Conservation (phyloP, 2,329 filamentous ascomycete species). For the Chaetomiaceae sp. region DNA sequence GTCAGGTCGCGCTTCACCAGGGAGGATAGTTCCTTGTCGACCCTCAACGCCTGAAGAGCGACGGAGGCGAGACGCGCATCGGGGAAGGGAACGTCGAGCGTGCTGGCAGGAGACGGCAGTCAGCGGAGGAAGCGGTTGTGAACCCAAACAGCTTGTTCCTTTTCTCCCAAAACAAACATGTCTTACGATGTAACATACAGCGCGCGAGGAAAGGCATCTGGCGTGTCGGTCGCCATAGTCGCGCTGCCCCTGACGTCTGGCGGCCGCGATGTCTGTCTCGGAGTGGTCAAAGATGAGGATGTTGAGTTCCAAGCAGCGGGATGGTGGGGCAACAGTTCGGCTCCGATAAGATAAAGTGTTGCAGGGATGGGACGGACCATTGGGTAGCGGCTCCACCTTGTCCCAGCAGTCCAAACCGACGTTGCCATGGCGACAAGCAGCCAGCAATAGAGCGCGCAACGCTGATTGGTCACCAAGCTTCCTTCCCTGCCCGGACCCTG, state of each 20-base stretch:
- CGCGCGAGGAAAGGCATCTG: slow-evolving; percentile 57
- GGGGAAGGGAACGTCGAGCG: slow-evolving; percentile 76
- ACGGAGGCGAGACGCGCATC: slow-evolving; percentile 70
- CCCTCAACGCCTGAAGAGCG: slow-evolving; percentile 69
- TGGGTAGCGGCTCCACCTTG: background rate
- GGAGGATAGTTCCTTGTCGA: slow-evolving; percentile 85
- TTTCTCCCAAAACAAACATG: background rate
- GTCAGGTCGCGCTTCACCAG: slow-evolving; percentile 71
- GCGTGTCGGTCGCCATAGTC: slow-evolving; percentile 36
- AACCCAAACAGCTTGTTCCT: no score
- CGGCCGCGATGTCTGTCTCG: background rate
- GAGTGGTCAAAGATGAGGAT: slow-evolving; percentile 11
- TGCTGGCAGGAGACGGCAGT: slow-evolving; percentile 41
- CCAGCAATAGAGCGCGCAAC: background rate
- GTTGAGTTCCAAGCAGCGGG: background rate
- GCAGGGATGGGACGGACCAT: background rate
- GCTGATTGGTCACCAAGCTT: slow-evolving; percentile 17
- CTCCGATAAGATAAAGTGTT: slow-evolving; percentile 19
- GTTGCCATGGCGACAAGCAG: slow-evolving; percentile 22
- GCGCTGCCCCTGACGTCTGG: background rate
- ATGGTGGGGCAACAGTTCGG: slow-evolving; percentile 18
- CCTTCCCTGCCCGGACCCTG: slow-evolving; percentile 8
- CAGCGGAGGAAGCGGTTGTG: slow-evolving; percentile 17
- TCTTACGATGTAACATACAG: slow-evolving; percentile 45
- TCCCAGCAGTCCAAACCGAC: no score